Percentiles rank a stretch among this genome's conserved stretches.
Conservation (phyloP, 805 yeast species). For the Candida pseudoglaebosa region DNA sequence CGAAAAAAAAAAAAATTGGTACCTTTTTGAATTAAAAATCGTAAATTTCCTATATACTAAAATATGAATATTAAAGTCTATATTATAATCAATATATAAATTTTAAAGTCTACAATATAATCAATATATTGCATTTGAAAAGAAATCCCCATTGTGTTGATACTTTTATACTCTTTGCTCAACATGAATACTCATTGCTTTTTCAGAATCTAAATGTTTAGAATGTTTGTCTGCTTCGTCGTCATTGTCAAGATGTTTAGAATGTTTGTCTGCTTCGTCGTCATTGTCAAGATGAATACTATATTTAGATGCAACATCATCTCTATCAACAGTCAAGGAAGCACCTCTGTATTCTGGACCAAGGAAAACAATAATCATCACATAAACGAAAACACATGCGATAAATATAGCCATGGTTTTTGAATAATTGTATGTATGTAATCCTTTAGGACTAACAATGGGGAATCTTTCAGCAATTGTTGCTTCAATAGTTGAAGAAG, state of each 20-base stretch:
- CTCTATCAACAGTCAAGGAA: constrained; percentile 16
- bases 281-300: constrained; percentile 4
- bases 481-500: constrained; percentile 68
- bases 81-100: too few relatives aligned
- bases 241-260: constrained; percentile 2
- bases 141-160: too few relatives aligned
- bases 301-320: constrained; percentile 7
- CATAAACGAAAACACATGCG: constrained; percentile 57
- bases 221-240: not conserved
- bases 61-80: too few relatives aligned
- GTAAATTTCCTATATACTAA: too few relatives aligned
- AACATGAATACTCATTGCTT: not conserved
- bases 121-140: not conserved
- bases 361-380: constrained; percentile 45
- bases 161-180: too few relatives aligned
- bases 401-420: constrained; percentile 65
- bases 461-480: constrained; percentile 61
- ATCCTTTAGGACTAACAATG: constrained; percentile 20
- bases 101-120: not conserved
- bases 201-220: not conserved
- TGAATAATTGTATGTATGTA: constrained; percentile 51
- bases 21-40: too few relatives aligned
- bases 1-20: too few relatives aligned
- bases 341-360: constrained; percentile 55
- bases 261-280: constrained; percentile 1